These are phyloP conservation scores for Nissolia schottii DNA, from an alignment of 306 rosid species.

Conservation along the genomic window DNA sequence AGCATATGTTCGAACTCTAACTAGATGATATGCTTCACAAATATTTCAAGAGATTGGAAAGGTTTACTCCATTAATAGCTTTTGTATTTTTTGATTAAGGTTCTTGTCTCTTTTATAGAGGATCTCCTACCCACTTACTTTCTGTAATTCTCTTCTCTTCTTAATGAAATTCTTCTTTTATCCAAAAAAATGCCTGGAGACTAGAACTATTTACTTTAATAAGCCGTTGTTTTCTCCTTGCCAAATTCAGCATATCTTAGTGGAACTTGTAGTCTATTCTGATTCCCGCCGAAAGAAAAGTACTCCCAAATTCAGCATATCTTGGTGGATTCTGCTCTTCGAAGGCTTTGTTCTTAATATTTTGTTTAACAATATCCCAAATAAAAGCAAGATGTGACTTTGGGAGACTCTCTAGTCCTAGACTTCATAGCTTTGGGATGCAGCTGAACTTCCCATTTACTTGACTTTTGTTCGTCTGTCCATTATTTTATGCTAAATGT, in stretches of 20 bases:
- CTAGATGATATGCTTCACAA: not conserved
- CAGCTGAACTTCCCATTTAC: not conserved
- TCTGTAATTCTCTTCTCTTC: too few relatives aligned
- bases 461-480: not conserved
- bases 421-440: not conserved
- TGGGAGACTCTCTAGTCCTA: not conserved
- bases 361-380: not conserved
- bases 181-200: not conserved
- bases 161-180: too few relatives aligned
- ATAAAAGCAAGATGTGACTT: not conserved
- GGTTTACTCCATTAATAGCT: too few relatives aligned
- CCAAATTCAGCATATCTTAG: not conserved
- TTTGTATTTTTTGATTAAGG: too few relatives aligned
- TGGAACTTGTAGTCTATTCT: not conserved
- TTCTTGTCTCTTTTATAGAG: too few relatives aligned
- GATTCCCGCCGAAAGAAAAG: not conserved
- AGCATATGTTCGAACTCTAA: not conserved
- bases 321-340: not conserved
- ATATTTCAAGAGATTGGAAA: too few relatives aligned
- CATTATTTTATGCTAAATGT: not conserved
- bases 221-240: not conserved
- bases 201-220: not conserved
- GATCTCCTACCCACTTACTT: too few relatives aligned
- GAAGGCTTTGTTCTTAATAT: not conserved
- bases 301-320: too few relatives aligned